A percentile compares a stretch with the other conserved stretches of the same genome.
These are phyloP conservation scores for Crucibulum laeve DNA, from an alignment of 768 basidiomycete genomes.

Conservation along the genomic window DNA sequence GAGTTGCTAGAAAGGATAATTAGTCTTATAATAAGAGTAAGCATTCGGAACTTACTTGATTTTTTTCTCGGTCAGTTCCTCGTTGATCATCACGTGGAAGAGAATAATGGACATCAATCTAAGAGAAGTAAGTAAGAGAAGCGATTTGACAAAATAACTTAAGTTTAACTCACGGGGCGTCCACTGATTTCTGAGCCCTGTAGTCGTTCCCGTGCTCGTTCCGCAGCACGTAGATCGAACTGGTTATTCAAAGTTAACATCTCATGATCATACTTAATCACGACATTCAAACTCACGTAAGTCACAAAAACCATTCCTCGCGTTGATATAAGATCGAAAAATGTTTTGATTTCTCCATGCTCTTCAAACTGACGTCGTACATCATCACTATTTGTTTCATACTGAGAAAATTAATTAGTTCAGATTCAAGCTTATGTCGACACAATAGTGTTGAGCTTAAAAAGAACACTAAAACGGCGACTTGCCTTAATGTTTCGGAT, in stretches of 20 bases:
- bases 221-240: slow-evolving; percentile 92
- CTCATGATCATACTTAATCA: not conserved
- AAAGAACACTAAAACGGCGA: slow-evolving; percentile 15
- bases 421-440: slow-evolving; percentile 7
- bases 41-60: slow-evolving; percentile 52
- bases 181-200: slow-evolving; percentile 88
- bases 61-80: slow-evolving; percentile 71
- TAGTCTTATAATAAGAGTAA: not conserved
- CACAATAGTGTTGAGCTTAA: no score
- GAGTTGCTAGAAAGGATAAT: slow-evolving; percentile 42
- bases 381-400: slow-evolving; percentile 84
- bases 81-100: slow-evolving; percentile 85
- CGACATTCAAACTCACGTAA: slow-evolving; percentile 63
- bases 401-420: slow-evolving; percentile 40
- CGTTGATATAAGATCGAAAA: slow-evolving; percentile 91
- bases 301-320: slow-evolving; percentile 99
- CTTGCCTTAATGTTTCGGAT: slow-evolving; percentile 98
- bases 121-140: slow-evolving; percentile 18
- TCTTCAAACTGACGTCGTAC: slow-evolving; percentile 86
- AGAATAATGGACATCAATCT: slow-evolving; percentile 99
- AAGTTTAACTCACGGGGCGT: slow-evolving; percentile 67
- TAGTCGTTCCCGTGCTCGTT: slow-evolving; percentile 84
- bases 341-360: slow-evolving; percentile 94
- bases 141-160: slow-evolving; percentile 2
- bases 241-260: slow-evolving; percentile 28